phyloP scores from a whole-genome alignment of 1,139 yeast species.

The Hansenula sp. region DNA sequence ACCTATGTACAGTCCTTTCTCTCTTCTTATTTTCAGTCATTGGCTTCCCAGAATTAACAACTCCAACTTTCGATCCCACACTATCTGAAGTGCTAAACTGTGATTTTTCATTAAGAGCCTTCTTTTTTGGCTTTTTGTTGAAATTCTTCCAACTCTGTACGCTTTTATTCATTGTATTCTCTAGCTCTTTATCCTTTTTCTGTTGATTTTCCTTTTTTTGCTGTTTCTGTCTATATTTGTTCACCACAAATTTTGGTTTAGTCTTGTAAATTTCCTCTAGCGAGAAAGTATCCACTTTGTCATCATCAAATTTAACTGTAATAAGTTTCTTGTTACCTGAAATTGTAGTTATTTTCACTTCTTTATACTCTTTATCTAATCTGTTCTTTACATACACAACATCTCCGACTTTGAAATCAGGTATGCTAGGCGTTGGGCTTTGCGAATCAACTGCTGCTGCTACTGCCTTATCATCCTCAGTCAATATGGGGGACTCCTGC shows the following conservation, averaged over 20 bases:
- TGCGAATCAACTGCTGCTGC: no score
- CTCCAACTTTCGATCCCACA: conserved; percentile 24
- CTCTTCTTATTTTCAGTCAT: conserved; percentile 5
- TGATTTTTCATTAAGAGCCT: conserved; percentile 7
- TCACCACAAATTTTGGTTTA: conserved; percentile 9
- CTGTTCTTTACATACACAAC: conserved; percentile 11
- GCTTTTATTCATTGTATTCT: conserved; percentile 17
- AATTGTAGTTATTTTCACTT: conserved; percentile 12
- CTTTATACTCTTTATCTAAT: conserved; percentile 5
- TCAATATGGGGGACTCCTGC: no score
- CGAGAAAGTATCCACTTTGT: conserved; percentile 8
- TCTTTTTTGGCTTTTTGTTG: conserved; percentile 21
- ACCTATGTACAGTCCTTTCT: conserved; percentile 3
- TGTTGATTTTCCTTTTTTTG: conserved; percentile 2
- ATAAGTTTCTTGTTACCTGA: conserved; percentile 17
- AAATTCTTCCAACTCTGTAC: conserved; percentile 30
- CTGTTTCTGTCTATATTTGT: conserved; percentile 11
- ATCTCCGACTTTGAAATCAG: conserved; percentile 10
- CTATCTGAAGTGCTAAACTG: conserved; percentile 25
- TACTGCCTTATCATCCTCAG: no score
- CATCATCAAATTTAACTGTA: conserved; percentile 10
- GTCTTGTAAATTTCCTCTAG: conserved; percentile 7
- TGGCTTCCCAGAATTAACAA: conserved; percentile 20
- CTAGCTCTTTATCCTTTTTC: conserved; percentile 7
- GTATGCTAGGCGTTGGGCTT: background rate